Evolutionary conservation across 2,329 filamentous ascomycete species (phyloP).

Genomic region (Cylindrodendrum hubeiense): DNA sequence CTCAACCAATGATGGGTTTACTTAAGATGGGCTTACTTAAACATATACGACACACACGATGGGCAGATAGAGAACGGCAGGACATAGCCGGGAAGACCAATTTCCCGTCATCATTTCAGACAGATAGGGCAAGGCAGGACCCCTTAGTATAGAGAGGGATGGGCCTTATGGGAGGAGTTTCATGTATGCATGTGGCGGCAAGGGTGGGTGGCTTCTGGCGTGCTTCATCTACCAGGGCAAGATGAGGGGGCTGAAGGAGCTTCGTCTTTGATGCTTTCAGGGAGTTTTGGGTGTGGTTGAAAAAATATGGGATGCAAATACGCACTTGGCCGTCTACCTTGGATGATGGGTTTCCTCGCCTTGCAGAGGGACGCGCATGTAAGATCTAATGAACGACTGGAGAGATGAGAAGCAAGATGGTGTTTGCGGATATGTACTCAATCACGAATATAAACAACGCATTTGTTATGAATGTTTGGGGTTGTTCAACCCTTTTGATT

Average conservation of each 20-base stretch:
- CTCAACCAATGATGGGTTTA: background rate
- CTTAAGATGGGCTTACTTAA: background rate
- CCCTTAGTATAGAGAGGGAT: background rate
- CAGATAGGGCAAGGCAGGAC: background rate
- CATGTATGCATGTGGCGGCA: background rate
- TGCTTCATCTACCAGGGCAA: background rate
- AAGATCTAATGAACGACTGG: background rate
- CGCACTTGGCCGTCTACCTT: background rate
- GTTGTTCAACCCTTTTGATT: background rate
- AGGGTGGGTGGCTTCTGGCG: background rate
- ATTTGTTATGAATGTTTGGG: no score
- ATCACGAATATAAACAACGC: background rate
- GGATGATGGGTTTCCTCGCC: background rate
- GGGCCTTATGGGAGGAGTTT: background rate
- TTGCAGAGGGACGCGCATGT: background rate
- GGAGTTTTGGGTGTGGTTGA: conserved; percentile 1
- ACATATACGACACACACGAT: background rate
- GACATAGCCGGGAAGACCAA: background rate
- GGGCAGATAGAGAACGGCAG: background rate
- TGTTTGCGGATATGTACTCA: background rate
- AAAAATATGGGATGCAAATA: background rate
- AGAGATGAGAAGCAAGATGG: background rate
- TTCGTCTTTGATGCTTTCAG: background rate
- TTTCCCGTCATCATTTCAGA: background rate
- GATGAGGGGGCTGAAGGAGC: background rate